A percentile compares a stretch with the other conserved stretches of the same genome.
Evolutionary conservation across 345 rosid genomes (phyloP).

Genomic region (Eucalyptus regnans): DNA sequence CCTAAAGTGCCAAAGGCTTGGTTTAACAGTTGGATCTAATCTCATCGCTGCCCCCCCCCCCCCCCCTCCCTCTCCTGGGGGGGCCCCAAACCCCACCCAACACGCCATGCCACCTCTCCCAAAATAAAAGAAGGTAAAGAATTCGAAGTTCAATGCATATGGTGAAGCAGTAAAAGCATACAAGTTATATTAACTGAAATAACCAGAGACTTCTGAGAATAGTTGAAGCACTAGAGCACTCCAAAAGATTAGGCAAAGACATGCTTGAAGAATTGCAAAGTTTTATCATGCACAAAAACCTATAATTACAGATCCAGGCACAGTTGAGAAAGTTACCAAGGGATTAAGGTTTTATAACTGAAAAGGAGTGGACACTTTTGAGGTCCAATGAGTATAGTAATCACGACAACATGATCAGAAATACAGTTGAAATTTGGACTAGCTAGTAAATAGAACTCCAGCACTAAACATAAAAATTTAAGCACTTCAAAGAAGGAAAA

Average conservation of each 20-base stretch:
- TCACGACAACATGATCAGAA: not conserved
- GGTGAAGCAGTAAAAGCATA: not conserved
- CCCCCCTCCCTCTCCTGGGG: too few relatives aligned
- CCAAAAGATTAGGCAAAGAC: not conserved
- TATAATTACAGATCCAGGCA: not conserved
- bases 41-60: not conserved
- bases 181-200: not conserved
- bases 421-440: not conserved
- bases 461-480: not conserved
- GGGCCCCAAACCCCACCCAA: not conserved
- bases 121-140: not conserved
- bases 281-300: not conserved
- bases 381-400: not conserved
- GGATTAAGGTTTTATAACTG: not conserved
- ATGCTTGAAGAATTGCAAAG: not conserved
- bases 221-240: not conserved
- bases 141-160: not conserved
- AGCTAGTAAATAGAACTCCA: not conserved
- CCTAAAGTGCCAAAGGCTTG: not conserved
- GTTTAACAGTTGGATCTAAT: not conserved
- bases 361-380: not conserved
- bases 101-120: not conserved
- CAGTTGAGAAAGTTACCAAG: not conserved
- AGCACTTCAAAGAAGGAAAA: not conserved
- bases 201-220: not conserved